phyloP scores from a whole-genome alignment of 192 early-diverging fungal genomes.

The Coemansia sp. region DNA sequence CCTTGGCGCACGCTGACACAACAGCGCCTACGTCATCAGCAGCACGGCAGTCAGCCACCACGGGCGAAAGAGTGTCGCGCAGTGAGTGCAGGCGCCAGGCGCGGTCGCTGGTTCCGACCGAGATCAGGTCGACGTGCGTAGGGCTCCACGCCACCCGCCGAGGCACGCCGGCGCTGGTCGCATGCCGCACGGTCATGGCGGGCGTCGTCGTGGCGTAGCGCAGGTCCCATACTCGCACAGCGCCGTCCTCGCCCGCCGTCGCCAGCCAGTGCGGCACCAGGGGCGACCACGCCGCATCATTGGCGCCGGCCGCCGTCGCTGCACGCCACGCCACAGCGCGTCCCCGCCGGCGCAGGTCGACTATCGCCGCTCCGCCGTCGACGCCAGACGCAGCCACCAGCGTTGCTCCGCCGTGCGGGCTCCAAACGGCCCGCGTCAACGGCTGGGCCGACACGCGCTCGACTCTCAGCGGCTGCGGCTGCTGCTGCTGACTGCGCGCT shows the following conservation, averaged over 20 bases:
- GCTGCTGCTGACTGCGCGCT: constrained; percentile 17
- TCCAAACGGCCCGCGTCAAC: constrained; percentile 43
- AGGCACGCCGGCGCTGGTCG: constrained; percentile 31
- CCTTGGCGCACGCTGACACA: constrained; percentile 30
- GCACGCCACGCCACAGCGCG: constrained; percentile 60
- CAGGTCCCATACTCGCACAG: constrained; percentile 74
- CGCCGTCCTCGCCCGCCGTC: constrained; percentile 60
- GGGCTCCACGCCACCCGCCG: constrained; percentile 66
- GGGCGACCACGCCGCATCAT: constrained; percentile 68
- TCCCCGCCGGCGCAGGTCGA: constrained; percentile 56
- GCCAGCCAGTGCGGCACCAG: constrained; percentile 81
- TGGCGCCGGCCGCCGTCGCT: constrained; percentile 15
- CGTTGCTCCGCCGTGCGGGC: constrained; percentile 32
- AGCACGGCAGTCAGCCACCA: constrained; percentile 36
- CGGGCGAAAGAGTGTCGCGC: constrained; percentile 11
- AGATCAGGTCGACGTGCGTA: constrained; percentile 65
- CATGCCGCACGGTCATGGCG: constrained; percentile 27
- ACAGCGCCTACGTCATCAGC: constrained; percentile 52
- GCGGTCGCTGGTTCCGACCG: constrained; percentile 63
- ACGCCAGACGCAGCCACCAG: constrained; percentile 41
- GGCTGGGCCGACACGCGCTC: constrained; percentile 52
- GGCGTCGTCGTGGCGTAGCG: constrained; percentile 55
- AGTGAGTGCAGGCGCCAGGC: constrained; percentile 62
- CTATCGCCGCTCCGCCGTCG: constrained; percentile 40
- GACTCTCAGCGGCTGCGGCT: constrained; percentile 11